phyloP scores from a whole-genome alignment of 192 early-diverging fungal genomes.

The Gigaspora rosea region DNA sequence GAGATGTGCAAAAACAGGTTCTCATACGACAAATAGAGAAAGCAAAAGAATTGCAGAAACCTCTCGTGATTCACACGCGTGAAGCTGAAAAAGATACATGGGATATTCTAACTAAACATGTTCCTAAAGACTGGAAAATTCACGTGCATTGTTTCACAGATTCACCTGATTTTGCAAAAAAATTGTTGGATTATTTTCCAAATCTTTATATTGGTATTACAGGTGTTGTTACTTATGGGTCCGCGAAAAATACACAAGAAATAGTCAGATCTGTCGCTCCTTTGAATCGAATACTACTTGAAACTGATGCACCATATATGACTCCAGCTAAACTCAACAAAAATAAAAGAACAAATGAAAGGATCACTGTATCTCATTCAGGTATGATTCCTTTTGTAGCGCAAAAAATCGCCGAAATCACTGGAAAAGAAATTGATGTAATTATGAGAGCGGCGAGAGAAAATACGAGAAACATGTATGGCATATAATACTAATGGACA shows the following conservation, averaged over 20 bases:
- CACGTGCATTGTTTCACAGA: conserved; percentile 35
- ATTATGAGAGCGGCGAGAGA: conserved; percentile 26
- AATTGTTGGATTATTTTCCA: conserved; percentile 24
- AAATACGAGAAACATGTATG: conserved; percentile 35
- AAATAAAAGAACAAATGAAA: conserved; percentile 18
- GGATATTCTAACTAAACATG: conserved; percentile 15
- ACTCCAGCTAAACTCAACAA: conserved; percentile 23
- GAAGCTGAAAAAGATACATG: conserved; percentile 33
- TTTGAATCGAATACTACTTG: conserved; percentile 20
- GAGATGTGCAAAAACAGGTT: conserved; percentile 18
- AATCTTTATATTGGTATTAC: conserved; percentile 33
- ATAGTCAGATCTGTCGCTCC: conserved; percentile 4
- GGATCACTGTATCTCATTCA: conserved; percentile 29
- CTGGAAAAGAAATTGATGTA: conserved; percentile 13
- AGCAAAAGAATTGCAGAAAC: conserved; percentile 20
- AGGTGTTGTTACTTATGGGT: conserved; percentile 30
- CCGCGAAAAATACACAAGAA: conserved; percentile 30
- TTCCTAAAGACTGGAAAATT: conserved; percentile 29
- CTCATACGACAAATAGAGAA: conserved; percentile 18
- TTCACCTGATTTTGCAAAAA: conserved; percentile 23
- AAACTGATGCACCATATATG: conserved; percentile 35
- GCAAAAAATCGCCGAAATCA: conserved; percentile 27
- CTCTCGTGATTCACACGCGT: conserved; percentile 31
- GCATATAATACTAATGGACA: neutral
- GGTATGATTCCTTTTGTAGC: conserved; percentile 35